Conservation (phyloP, 768 basidiomycete genomes). For the Roridomyces roridus region DNA sequence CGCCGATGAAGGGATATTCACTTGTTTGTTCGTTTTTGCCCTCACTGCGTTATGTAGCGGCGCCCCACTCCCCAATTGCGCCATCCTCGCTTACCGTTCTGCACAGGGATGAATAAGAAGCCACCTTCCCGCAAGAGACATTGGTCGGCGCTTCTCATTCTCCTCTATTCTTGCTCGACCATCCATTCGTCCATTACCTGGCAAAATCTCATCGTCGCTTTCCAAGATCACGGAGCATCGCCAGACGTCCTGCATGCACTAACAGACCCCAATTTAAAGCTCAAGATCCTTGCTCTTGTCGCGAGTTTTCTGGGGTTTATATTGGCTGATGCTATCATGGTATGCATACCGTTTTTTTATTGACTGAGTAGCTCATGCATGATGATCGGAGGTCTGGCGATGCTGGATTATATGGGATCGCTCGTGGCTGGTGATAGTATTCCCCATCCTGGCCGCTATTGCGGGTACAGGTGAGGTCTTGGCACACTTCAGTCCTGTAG, state of each 20-base stretch:
- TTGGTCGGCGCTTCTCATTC: neutral
- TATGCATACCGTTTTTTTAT: neutral
- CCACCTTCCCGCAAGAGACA: neutral
- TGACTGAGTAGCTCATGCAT: neutral
- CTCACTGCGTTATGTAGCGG: neutral
- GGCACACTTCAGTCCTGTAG: too few relatives aligned
- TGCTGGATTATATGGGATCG: conserved; percentile 18
- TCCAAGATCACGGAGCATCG: neutral
- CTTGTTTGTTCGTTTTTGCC: neutral
- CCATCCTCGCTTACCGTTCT: neutral
- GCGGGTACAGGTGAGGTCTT: neutral
- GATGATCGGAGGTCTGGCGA: conserved; percentile 21
- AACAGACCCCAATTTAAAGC: neutral
- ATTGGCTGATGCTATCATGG: conserved; percentile 5
- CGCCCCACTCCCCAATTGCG: too few relatives aligned
- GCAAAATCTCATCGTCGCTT: neutral
- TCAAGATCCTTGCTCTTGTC: neutral
- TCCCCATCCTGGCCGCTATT: neutral
- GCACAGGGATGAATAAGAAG: neutral
- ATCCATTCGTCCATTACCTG: neutral
- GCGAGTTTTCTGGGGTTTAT: neutral
- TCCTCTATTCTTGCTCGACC: neutral
- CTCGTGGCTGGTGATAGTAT: conserved; percentile 4
- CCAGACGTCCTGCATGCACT: neutral
- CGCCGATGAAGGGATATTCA: neutral